Conservation (phyloP, 139 green algal genomes). For the Pseudopediastrum boryanum region DNA sequence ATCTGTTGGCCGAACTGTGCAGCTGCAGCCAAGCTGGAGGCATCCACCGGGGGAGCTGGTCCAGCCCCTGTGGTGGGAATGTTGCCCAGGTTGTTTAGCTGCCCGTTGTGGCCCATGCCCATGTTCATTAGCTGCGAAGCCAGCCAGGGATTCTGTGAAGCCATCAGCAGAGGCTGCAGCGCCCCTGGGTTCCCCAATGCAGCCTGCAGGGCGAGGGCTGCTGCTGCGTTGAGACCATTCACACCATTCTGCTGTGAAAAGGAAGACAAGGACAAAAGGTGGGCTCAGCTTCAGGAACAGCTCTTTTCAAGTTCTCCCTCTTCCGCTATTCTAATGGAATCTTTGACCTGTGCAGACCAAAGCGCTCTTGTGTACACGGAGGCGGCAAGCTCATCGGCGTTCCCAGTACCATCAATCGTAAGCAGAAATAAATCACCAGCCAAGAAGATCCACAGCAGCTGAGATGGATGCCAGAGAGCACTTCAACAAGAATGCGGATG, state of each 20-base stretch:
- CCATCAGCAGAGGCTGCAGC: conserved; percentile 31
- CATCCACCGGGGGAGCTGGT: background rate
- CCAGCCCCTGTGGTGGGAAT: background rate
- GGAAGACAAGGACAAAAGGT: background rate
- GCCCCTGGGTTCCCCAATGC: conserved; percentile 22
- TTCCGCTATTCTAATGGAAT: background rate
- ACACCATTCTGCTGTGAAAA: conserved; percentile 1
- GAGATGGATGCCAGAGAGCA: too few species aligned
- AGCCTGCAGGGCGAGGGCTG: conserved; percentile 47
- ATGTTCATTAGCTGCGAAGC: conserved; percentile 11
- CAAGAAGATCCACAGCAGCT: background rate
- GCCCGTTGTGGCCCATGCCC: background rate
- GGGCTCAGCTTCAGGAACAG: background rate
- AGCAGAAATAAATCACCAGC: background rate
- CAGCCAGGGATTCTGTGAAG: conserved; percentile 32
- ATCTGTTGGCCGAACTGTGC: conserved; percentile 17
- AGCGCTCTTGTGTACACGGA: background rate
- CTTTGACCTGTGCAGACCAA: background rate
- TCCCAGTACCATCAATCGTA: background rate
- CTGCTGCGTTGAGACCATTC: conserved; percentile 25
- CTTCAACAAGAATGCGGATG: background rate
- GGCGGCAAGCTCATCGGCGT: background rate
- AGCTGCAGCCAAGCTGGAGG: background rate
- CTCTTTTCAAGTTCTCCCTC: background rate
- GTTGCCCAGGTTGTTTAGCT: background rate